Base-by-base conservation (phyloP, 805 yeast genomes). In the Debaryomyces prosopidis region DNA sequence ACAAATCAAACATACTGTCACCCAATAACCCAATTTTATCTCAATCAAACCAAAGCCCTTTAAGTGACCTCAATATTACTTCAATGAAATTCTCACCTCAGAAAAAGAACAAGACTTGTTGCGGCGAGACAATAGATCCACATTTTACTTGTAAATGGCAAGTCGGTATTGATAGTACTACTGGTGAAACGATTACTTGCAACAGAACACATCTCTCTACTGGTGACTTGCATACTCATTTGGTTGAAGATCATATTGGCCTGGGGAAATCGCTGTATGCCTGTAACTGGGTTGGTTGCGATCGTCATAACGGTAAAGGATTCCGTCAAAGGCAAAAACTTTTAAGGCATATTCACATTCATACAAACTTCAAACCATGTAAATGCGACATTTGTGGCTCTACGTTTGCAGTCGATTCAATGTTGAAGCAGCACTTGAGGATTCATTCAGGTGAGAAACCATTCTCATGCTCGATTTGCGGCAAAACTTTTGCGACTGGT, bases 381-480 rank as follows among this genome's bases (percentile, higher is more conserved):
- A 71, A 73, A 47, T 94, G 99, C 66, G 57, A 68, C 0, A 60
- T 76, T 0, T 94, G 99, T 62, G 76, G 80, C 2, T 81, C 84
- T 45, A 62, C 73, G 10, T 90, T 92, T 64, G 87, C 95, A 4
- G 88, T 87, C 36, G 88, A 86, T 40, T 71, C 85, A 27, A 85
- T 86, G 76, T 71, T 94, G 36, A 76, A 77, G 36, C 96, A 89
- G 65, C 99, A 94, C 65, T 64, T 77, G 70, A 72, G 97, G 42
- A 82, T 80, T 2, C 98, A 92, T 62, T 82, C 92, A 1, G 97
- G 97, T 2, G 97, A 90, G 56, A 87, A 83, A 58, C 98, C 98
- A 1, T 90, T 76, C 62, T 64, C 63, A 43, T 92, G 99, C 63
- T 70, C 76, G 19, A 59, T 71, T 1, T 92, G 99, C 63, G 84